phyloP scores from a whole-genome alignment of 768 basidiomycete species.

The Boletellus ananiceps region DNA sequence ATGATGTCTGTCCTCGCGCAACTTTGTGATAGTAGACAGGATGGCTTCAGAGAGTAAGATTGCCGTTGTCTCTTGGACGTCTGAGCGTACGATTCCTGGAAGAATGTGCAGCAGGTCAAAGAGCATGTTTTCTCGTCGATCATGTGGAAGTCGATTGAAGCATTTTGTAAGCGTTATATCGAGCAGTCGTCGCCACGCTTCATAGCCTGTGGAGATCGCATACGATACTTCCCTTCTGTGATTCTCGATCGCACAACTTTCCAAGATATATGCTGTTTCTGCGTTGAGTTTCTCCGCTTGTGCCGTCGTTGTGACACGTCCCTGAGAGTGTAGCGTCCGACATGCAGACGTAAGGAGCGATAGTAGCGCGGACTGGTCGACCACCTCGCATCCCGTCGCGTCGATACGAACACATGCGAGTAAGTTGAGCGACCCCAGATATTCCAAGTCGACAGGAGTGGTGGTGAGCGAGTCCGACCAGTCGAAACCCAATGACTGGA shows the following conservation, averaged over 20 bases:
- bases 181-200: conserved; percentile 80
- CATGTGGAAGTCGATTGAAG: conserved; percentile 76
- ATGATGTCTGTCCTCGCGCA: conserved; percentile 78
- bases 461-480: conserved; percentile 77
- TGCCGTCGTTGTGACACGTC: conserved; percentile 54
- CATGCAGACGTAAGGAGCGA: conserved; percentile 60
- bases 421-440: conserved; percentile 63
- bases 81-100: conserved; percentile 63
- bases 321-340: conserved; percentile 61
- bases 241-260: conserved; percentile 84
- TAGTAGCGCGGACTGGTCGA: conserved; percentile 71
- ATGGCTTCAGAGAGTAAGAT: conserved; percentile 82
- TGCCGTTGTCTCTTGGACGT: conserved; percentile 66
- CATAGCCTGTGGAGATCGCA: conserved; percentile 66
- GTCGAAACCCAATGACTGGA: conserved; percentile 82
- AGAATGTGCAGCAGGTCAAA: conserved; percentile 87
- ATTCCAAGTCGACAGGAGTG: conserved; percentile 54
- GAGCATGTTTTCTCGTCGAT: conserved; percentile 81
- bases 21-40: conserved; percentile 77
- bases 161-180: conserved; percentile 85
- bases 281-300: conserved; percentile 62
- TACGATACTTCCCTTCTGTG: conserved; percentile 76
- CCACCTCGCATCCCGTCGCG: conserved; percentile 72
- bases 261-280: conserved; percentile 74
- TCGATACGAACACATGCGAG: conserved; percentile 66